Base-by-base conservation (phyloP, 768 basidiomycete species). In the Leccinum longicurvipes region DNA sequence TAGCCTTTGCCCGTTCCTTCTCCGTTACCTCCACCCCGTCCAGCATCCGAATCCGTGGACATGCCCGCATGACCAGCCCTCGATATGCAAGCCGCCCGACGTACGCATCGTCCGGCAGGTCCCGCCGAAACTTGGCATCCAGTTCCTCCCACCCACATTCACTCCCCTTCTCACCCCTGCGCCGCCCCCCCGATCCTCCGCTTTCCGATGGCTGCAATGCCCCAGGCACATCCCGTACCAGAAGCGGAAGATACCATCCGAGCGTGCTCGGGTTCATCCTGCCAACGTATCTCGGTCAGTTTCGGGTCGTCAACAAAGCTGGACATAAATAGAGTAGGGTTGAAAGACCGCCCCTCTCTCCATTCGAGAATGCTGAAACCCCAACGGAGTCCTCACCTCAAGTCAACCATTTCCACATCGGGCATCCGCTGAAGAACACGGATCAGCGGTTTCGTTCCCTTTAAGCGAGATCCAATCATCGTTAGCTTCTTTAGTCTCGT, bases 211-310 rank as follows among this genome's bases (percentile, higher is more conserved):
- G 84, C 64, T 86, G 84, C 63, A 86, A 69, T 55, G 82, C 87
- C 10, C 84, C 86, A 62, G 82, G 82, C 51, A 82, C 76, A 63
- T 86, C 84, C 61, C 81, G 77, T 55, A 90, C 84, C 50, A 94
- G 79, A 52, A 98, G 74, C 23, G 97, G 93, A 31, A 97, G 79
- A 72, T 99, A 98, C 89, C 93, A 96, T 6, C 91, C 91, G 11
- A 98, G 84, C 19, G 95, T 98, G 62, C 90, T 93, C 52, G 97
- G 95, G 67, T 99, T 99, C 93, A 98, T 97, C 72, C 87, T 82
- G 63, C 47, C 55, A 56, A 53, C 51, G 6, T 25, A 5, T 63
- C 2, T 66, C 62, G 67, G 65, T 69, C 61, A 66, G 59, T 67
- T 24, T 58, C 67, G 64, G 61, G 64, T 68, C 56, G 53, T 42